Evolutionary conservation across 2,329 filamentous ascomycete genomes (phyloP).

Genomic region (Exophiala mesophila): DNA sequence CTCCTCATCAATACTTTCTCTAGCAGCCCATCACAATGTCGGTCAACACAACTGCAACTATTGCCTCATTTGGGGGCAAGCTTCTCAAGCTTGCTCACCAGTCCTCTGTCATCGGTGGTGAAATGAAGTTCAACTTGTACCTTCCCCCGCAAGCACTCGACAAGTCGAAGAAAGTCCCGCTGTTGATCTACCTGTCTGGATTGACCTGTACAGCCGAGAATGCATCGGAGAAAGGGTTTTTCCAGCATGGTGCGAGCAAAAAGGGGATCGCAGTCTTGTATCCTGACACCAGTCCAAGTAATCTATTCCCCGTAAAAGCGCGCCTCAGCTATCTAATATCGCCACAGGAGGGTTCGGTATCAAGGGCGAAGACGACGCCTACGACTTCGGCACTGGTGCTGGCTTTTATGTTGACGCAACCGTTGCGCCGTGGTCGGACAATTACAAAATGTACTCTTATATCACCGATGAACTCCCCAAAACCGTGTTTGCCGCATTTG

Average conservation of each 20-base stretch:
- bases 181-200: slow-evolving; percentile 89
- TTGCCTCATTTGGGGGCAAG: slow-evolving; percentile 87
- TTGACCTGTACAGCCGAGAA: slow-evolving; percentile 91
- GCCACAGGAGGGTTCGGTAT: slow-evolving; percentile 65
- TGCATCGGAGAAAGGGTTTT: slow-evolving; percentile 74
- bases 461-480: slow-evolving; percentile 81
- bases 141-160: slow-evolving; percentile 66
- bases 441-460: slow-evolving; percentile 96
- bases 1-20: background rate
- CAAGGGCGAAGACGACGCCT: slow-evolving; percentile 77
- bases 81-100: slow-evolving; percentile 90
- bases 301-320: slow-evolving; percentile 26
- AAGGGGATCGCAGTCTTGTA: slow-evolving; percentile 88
- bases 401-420: slow-evolving; percentile 94
- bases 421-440: slow-evolving; percentile 63
- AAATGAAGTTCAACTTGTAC: slow-evolving; percentile 92
- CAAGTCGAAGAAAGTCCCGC: slow-evolving; percentile 62
- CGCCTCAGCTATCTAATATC: slow-evolving; percentile 3
- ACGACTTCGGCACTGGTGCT: slow-evolving; percentile 87
- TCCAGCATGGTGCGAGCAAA: slow-evolving; percentile 74
- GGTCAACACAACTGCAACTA: slow-evolving; percentile 84
- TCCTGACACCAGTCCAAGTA: slow-evolving; percentile 89
- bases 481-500: slow-evolving; percentile 67
- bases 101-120: slow-evolving; percentile 70
- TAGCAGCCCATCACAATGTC: slow-evolving; percentile 62